Evolutionary conservation across 257 asterid genomes (phyloP).

Genomic region (Solanum acaule): DNA sequence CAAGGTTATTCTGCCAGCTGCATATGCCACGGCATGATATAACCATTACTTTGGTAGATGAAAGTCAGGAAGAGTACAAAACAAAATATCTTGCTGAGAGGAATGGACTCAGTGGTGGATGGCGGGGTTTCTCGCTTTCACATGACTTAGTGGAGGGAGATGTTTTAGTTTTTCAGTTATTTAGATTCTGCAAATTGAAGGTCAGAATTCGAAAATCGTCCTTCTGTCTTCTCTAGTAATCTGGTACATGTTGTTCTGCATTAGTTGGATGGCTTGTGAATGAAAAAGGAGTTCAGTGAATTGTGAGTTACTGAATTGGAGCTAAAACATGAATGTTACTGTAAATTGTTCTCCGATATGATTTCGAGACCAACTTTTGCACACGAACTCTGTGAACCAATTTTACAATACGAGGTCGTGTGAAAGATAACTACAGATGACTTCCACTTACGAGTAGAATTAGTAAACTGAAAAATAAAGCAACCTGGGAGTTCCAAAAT

Average conservation of each 20-base stretch:
- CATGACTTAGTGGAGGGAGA: constrained; percentile 47
- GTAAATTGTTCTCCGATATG: not conserved
- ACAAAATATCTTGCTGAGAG: constrained; percentile 34
- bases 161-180: constrained; percentile 37
- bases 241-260: not conserved
- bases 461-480: not conserved
- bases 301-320: not conserved
- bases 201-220: not conserved
- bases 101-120: constrained; percentile 54
- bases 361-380: not conserved
- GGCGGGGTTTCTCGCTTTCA: constrained; percentile 42
- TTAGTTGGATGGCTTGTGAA: not conserved
- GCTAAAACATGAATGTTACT: not conserved
- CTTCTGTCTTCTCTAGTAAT: not conserved
- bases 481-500: not conserved
- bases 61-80: constrained; percentile 12
- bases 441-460: not conserved
- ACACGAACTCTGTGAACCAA: not conserved
- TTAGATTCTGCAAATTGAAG: constrained; percentile 8
- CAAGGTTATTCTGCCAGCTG: constrained; percentile 24
- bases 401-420: not conserved
- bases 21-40: constrained; percentile 36
- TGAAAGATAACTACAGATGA: not conserved
- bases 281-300: not conserved
- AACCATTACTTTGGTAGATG: constrained; percentile 33